These are phyloP conservation scores for Pichia californica DNA, from an alignment of 805 yeast species.

Conservation along the genomic window DNA sequence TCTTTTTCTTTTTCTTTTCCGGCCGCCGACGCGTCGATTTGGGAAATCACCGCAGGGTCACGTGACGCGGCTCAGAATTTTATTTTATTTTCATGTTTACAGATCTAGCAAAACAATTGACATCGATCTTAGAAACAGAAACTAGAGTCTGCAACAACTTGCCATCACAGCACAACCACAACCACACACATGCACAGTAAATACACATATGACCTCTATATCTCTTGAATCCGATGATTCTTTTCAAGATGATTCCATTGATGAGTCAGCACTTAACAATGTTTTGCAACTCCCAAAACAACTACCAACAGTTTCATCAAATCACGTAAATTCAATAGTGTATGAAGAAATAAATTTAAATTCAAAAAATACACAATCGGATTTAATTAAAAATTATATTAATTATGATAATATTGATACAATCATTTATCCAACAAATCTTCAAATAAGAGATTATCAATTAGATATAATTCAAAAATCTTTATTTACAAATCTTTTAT, in stretches of 20 bases:
- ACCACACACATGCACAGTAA: too few relatives aligned
- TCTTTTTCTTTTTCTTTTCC: too few relatives aligned
- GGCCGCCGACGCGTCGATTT: too few relatives aligned
- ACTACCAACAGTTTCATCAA: background rate
- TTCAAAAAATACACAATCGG: background rate
- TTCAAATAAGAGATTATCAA: conserved; percentile 83
- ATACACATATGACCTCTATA: background rate
- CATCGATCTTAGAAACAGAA: too few relatives aligned
- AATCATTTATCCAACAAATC: conserved; percentile 80
- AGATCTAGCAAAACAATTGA: too few relatives aligned
- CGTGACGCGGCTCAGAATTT: too few relatives aligned
- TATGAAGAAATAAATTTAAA: conserved; percentile 1
- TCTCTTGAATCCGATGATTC: conserved; percentile 1
- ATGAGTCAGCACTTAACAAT: background rate
- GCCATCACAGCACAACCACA: too few relatives aligned
- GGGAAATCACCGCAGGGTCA: too few relatives aligned
- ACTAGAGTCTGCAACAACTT: too few relatives aligned
- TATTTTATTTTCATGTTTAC: too few relatives aligned
- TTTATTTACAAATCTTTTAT: conserved; percentile 64
- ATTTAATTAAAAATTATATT: conserved; percentile 39
- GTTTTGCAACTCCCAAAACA: background rate
- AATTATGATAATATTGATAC: conserved; percentile 33
- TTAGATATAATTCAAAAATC: conserved; percentile 69
- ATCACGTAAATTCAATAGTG: background rate
- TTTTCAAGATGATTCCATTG: conserved; percentile 4